Evolutionary conservation across 1,284 basidiomycete genomes (phyloP).

Genomic region (Ganoderma lingzhi): DNA sequence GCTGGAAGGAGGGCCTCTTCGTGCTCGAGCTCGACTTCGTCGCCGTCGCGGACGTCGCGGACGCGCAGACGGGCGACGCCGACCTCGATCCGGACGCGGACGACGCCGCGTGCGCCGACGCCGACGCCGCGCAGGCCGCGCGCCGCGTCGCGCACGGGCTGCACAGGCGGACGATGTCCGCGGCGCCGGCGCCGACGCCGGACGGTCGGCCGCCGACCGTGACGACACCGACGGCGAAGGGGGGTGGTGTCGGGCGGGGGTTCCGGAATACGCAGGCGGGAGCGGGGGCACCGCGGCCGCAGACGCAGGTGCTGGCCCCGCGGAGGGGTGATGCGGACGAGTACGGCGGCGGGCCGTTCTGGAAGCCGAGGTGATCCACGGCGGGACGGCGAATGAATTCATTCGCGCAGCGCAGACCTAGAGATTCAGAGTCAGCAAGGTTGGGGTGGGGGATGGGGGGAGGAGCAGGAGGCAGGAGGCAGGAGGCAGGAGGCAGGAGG

Average conservation of each 20-base stretch:
- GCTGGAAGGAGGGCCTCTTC: slow-evolving; percentile 68
- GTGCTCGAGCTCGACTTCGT: slow-evolving; percentile 63
- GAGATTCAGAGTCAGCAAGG: neutral
- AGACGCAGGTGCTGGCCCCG: neutral
- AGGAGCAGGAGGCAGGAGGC: neutral
- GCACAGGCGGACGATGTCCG: slow-evolving; percentile 27
- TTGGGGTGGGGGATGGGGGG: neutral
- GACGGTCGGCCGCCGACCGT: no score
- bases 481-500: neutral
- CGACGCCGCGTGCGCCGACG: neutral
- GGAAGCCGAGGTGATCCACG: slow-evolving; percentile 29
- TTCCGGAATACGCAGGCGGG: slow-evolving; percentile 19
- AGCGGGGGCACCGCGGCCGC: slow-evolving; percentile 2
- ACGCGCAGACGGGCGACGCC: neutral
- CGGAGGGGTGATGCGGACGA: slow-evolving; percentile 22
- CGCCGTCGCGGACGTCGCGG: neutral
- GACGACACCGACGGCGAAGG: slow-evolving; percentile 18
- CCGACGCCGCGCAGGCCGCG: no score
- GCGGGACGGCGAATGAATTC: neutral
- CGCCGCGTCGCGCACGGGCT: neutral
- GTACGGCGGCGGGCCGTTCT: slow-evolving; percentile 26
- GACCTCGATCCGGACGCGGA: neutral
- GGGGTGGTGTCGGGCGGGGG: slow-evolving; percentile 21
- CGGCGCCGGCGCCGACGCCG: no score
- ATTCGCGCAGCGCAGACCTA: neutral